A percentile compares a stretch with the other conserved stretches of the same genome.
These are phyloP conservation scores for Tuber aestivum DNA, from an alignment of 495 filamentous ascomycete species.

Conservation along the genomic window DNA sequence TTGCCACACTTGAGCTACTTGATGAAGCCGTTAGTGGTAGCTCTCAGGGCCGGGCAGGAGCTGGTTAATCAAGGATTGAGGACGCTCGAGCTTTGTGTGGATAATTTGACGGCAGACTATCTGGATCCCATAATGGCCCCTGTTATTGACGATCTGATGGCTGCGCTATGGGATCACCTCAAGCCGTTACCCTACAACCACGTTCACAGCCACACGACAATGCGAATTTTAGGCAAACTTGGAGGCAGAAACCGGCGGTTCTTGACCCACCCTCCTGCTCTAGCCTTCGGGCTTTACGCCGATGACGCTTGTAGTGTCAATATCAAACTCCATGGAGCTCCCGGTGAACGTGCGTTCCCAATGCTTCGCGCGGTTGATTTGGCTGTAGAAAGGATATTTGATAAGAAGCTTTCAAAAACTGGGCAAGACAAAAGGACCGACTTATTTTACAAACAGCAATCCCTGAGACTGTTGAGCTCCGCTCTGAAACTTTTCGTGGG, in stretches of 20 bases:
- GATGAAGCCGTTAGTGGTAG: constrained; percentile 95
- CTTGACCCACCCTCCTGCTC: constrained; percentile 73
- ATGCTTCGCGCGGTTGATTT: constrained; percentile 77
- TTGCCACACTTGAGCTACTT: constrained; percentile 94
- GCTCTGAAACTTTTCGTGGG: constrained; percentile 88
- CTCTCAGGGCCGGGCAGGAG: constrained; percentile 82
- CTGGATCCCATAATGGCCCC: constrained; percentile 98
- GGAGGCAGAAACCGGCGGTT: constrained; percentile 94
- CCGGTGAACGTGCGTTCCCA: constrained; percentile 80
- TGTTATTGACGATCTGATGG: constrained; percentile 97
- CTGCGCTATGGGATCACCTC: constrained; percentile 88
- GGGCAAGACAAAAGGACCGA: constrained; percentile 65
- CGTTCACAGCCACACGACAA: constrained; percentile 93
- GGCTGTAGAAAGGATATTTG: constrained; percentile 78
- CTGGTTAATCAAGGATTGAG: constrained; percentile 89
- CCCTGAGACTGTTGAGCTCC: constrained; percentile 73
- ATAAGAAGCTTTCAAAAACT: constrained; percentile 54
- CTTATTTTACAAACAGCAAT: constrained; percentile 84
- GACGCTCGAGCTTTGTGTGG: constrained; percentile 93
- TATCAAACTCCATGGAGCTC: constrained; percentile 78
- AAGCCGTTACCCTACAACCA: constrained; percentile 90
- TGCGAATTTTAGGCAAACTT: constrained; percentile 96
- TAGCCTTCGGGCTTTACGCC: constrained; percentile 74
- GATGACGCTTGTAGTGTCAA: constrained; percentile 84
- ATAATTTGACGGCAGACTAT: constrained; percentile 96